A percentile compares a stretch with the other conserved stretches of the same genome.
Evolutionary conservation across 805 yeast genomes (phyloP).

Genomic region (Ogataea glucozyma): DNA sequence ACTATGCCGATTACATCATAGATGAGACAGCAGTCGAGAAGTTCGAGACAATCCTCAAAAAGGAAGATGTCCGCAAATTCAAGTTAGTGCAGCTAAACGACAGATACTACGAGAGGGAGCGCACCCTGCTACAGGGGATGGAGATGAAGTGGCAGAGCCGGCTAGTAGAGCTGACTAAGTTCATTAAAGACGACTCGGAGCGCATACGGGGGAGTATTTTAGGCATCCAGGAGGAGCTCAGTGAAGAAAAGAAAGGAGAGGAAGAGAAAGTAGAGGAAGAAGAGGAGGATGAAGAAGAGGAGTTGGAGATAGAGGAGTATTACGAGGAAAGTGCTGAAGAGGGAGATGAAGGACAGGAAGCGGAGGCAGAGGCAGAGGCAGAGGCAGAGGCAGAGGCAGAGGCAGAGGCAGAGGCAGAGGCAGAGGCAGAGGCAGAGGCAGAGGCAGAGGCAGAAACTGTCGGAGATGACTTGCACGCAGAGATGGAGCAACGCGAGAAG

Average conservation of each 20-base stretch:
- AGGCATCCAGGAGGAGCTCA: slow-evolving; percentile 13
- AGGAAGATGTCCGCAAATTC: slow-evolving; percentile 30
- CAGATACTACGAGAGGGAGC: slow-evolving; percentile 27
- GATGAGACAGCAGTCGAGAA: slow-evolving; percentile 21
- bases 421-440: slow-evolving; percentile 3
- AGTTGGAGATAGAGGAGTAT: slow-evolving; percentile 16
- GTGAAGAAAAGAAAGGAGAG: slow-evolving; percentile 18
- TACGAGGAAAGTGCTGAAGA: slow-evolving; percentile 15
- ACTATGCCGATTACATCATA: slow-evolving; percentile 18
- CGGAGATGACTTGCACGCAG: too few relatives aligned
- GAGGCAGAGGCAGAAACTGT: slow-evolving; percentile 5
- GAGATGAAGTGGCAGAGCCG: slow-evolving; percentile 33
- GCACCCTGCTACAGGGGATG: slow-evolving; percentile 20
- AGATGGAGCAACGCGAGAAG: too few relatives aligned
- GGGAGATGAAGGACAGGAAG: slow-evolving; percentile 15
- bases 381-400: slow-evolving; percentile 1
- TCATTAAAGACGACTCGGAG: slow-evolving; percentile 25
- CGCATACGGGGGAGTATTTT: slow-evolving; percentile 17
- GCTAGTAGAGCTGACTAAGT: slow-evolving; percentile 23
- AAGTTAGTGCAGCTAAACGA: slow-evolving; percentile 31
- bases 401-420: slow-evolving; percentile 12
- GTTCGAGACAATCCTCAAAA: slow-evolving; percentile 22
- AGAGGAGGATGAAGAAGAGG: slow-evolving; percentile 15
- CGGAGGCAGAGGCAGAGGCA: slow-evolving; percentile 5
- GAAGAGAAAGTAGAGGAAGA: slow-evolving; percentile 17